Evolutionary conservation across 805 yeast genomes (phyloP).

Genomic region (Suhomyces pyralidae): DNA sequence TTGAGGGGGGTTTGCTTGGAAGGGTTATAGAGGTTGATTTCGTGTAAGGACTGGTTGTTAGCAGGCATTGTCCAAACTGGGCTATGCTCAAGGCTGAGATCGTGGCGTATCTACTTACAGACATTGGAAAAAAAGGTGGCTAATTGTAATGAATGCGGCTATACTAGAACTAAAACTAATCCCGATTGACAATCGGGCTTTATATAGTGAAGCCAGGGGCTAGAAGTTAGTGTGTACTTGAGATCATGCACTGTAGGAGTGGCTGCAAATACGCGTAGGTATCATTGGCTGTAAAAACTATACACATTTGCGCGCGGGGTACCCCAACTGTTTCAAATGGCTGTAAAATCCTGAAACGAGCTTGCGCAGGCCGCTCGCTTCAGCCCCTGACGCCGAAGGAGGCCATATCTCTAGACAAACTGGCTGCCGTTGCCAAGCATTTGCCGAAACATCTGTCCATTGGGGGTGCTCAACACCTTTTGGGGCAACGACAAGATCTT

Average conservation of each 20-base stretch:
- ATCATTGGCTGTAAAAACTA: neutral
- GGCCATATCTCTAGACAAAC: constrained; percentile 5
- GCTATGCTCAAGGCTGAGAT: neutral
- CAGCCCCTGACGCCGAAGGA: neutral
- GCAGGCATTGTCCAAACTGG: neutral
- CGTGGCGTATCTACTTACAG: neutral
- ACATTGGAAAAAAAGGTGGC: neutral
- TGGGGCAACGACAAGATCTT: constrained; percentile 52
- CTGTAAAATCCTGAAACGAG: neutral
- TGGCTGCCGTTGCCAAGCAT: constrained; percentile 26
- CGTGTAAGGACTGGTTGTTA: neutral
- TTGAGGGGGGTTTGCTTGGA: neutral
- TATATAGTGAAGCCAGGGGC: neutral
- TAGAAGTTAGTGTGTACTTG: neutral
- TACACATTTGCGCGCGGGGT: neutral
- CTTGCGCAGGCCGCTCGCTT: neutral
- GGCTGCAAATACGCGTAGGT: neutral
- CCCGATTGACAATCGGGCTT: neutral
- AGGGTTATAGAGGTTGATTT: neutral
- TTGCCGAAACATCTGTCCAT: constrained; percentile 32
- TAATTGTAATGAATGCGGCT: neutral
- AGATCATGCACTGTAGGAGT: neutral
- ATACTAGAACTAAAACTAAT: neutral
- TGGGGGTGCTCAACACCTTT: constrained; percentile 41
- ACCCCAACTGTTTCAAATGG: neutral